Percentiles rank a stretch among this genome's conserved stretches.
phyloP scores from a whole-genome alignment of 257 asterid genomes.

The Solanum ossicruentum region DNA sequence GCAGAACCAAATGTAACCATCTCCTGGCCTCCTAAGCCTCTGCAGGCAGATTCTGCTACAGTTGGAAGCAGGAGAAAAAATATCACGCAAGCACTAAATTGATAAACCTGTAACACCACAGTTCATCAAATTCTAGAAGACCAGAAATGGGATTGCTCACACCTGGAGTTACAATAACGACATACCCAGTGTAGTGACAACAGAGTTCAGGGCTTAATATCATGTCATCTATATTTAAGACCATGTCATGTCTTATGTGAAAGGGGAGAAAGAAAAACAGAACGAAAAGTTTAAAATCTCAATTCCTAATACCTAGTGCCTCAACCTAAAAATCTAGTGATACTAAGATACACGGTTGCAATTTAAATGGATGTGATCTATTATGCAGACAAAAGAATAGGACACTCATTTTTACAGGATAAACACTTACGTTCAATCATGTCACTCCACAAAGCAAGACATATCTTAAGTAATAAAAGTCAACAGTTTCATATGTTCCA shows the following conservation, averaged over 20 bases:
- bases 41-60: conserved; percentile 35
- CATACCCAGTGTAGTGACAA: not conserved
- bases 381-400: not conserved
- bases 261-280: not conserved
- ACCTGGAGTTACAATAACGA: not conserved
- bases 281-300: not conserved
- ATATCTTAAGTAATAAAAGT: not conserved
- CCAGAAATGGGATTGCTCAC: not conserved
- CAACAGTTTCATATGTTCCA: not conserved
- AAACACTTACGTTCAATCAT: not conserved
- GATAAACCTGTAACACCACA: not conserved
- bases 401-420: not conserved
- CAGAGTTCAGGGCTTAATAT: not conserved
- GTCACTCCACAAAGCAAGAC: not conserved
- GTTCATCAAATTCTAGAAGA: not conserved
- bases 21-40: conserved; percentile 43
- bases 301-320: not conserved
- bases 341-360: not conserved
- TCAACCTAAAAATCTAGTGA: not conserved
- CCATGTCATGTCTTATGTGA: not conserved
- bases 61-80: conserved; percentile 3
- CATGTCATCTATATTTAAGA: not conserved
- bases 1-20: conserved; percentile 55
- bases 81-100: not conserved
- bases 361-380: not conserved